Evolutionary conservation across 371 early-diverging fungal genomes (phyloP), one percentile per base, ranked within the genome.

Genomic region (Actinomortierella ambigua): DNA sequence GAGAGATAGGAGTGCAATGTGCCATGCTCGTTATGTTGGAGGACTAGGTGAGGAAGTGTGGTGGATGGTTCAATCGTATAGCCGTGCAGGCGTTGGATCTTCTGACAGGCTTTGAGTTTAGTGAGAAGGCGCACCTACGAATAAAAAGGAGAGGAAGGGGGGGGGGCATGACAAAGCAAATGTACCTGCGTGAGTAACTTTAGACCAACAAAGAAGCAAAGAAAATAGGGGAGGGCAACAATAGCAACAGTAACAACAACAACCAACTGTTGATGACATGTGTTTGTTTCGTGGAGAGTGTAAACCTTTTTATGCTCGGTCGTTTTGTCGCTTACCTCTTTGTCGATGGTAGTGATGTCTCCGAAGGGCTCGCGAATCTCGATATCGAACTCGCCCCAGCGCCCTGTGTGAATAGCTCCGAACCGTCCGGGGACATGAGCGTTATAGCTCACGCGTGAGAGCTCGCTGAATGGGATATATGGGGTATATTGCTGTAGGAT

Each of bases 21-120:
- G 43, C 73, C 73, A 23, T 73, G 73, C 55, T 73, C 73, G 20
- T 55, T 63, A 28, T 73, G 73, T 26, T 73, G 66, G 42, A 73
- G 50, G 40, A 73, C 52, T 8, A 73, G 50, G 28, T 59, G 59
- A 15, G 63, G 59, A 2, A 49, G 34, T 0, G 53, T 62, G 1
- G 63, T 59, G 4, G 51, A 34, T 20, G 67, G 60, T n/a, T 73
- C 73, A 43, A 73, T 48, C 4, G 73, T 66, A 29, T 59, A 73
- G 54, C 73, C 73, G 27, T 66, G 55, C 3, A 73, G 57, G 29
- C 59, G 73, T 15, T 59, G 29, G 29, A 66, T 56, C 46, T 73
- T 66, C 8, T 66, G 61, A 34, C 73, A 66, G 8, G 53, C 51
- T 27, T 53, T 48, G 42, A 66, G 60, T 17, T 55, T 59, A 15